Evolutionary conservation across 1,284 basidiomycete species (phyloP), one percentile per base, ranked within the genome.

Genomic region (Vanrija pseudolonga): DNA sequence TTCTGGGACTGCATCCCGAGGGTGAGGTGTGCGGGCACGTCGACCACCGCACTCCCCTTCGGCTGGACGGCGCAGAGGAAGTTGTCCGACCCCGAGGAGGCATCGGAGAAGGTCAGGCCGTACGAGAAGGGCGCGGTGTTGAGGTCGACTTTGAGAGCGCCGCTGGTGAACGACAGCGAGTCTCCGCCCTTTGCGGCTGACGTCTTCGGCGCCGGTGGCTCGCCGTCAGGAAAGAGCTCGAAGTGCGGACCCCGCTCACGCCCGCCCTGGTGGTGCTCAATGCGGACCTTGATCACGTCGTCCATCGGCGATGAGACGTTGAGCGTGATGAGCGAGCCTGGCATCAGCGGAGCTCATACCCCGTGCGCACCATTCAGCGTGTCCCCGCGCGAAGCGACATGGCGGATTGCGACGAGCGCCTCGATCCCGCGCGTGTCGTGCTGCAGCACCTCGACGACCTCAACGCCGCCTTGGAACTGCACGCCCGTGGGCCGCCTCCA

Each of bases 21-120:
- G 1, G 84, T 84, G 81, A 84, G 85, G 53, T 81, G 79, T 49
- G 80, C 78, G 3, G 86, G 86, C 19, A 87, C 80, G 60, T 88
- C 85, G 51, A 82, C 83, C 17, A 86, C 66, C 3, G 78, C 84
- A 64, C 86, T 84, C 57, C 86, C 79, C 64, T 84, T 86, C 45
- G 74, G 72, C 3, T 83, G 83, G 23, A 58, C 58, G 3, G 24
- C 55, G 82, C 81, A 58, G 11, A 68, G 55, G 47, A 58, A 54
- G 23, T 52, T 44, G 26, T 46, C 44, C 23, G 55, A 50, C 22
- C 36, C 53, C 14, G 45, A 36, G 38, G 47, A 52, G 20, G 42
- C 14, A 43, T 61, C 59, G 42, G 45, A 55, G 55, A 80, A 81
- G 0, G 82, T 82, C 52, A 87, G 73, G 7, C 72, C 79, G 56